Evolutionary conservation across 371 early-diverging fungal species (phyloP).

Genomic region (Furculomyces boomerangus): DNA sequence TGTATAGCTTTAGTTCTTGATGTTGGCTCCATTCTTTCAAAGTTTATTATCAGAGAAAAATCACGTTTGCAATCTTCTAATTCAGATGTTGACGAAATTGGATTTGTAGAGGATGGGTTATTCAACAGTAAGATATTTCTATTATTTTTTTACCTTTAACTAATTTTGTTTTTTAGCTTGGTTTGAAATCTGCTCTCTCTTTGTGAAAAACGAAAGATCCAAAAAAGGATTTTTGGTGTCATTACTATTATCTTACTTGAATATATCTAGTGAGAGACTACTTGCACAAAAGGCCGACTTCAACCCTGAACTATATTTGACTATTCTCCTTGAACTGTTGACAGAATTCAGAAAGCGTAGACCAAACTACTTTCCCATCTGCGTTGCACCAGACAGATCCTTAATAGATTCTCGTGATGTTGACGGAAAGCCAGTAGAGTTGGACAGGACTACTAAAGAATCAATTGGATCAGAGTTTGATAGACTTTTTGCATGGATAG

Average conservation of each 20-base stretch:
- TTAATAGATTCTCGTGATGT: not conserved
- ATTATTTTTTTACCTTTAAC: not conserved
- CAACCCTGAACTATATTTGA: conserved; percentile 21
- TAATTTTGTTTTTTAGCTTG: conserved; percentile 1
- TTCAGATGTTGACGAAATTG: conserved; percentile 20
- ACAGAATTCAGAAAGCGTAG: conserved; percentile 25
- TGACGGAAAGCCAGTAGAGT: conserved; percentile 3
- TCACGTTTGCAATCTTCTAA: not conserved
- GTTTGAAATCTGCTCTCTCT: conserved; percentile 11
- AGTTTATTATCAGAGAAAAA: conserved; percentile 12
- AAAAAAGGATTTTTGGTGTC: conserved; percentile 12
- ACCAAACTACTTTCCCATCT: conserved; percentile 24
- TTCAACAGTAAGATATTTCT: conserved; percentile 11
- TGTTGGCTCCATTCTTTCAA: conserved; percentile 17
- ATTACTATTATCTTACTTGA: conserved; percentile 17
- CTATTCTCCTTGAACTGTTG: conserved; percentile 18
- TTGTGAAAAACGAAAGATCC: conserved; percentile 15
- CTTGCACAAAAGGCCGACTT: conserved; percentile 22
- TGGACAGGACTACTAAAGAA: conserved; percentile 21
- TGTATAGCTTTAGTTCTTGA: conserved; percentile 24
- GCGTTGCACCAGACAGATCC: conserved; percentile 11
- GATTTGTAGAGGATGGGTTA: conserved; percentile 19
- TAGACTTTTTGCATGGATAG: conserved; percentile 24
- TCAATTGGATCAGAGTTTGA: conserved; percentile 26
- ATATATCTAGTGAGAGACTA: conserved; percentile 18